Conservation (phyloP, 225 moss, liverwort and hornwort genomes). For the Physcomitrellopsis africana region DNA sequence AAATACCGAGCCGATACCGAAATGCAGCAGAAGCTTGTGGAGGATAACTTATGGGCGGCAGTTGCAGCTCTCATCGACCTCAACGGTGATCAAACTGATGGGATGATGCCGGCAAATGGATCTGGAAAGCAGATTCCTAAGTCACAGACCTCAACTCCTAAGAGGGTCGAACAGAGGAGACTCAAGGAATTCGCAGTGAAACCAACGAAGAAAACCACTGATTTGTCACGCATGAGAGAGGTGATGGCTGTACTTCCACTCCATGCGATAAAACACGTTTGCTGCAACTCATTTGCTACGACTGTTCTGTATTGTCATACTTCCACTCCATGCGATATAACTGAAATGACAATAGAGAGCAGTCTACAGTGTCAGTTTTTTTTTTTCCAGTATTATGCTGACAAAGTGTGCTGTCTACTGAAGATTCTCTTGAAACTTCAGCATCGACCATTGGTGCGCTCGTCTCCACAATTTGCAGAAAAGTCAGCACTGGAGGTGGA, state of each 20-base stretch:
- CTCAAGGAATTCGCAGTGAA: not conserved
- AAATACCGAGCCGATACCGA: slow-evolving; percentile 26
- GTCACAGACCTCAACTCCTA: slow-evolving; percentile 12
- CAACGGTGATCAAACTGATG: slow-evolving; percentile 7
- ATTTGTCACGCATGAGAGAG: slow-evolving; percentile 27
- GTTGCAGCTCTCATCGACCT: slow-evolving; percentile 40
- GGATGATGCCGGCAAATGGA: slow-evolving; percentile 21
- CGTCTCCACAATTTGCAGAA: not conserved
- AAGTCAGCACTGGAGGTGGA: not conserved
- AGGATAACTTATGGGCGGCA: slow-evolving; percentile 38
- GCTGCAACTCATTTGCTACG: too few relatives aligned
- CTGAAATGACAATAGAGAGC: too few relatives aligned
- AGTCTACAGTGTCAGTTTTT: too few relatives aligned
- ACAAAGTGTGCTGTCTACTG: not conserved
- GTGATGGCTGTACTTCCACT: not conserved
- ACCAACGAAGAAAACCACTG: not conserved
- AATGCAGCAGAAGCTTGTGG: slow-evolving; percentile 34
- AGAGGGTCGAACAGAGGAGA: slow-evolving; percentile 18
- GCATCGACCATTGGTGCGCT: slow-evolving; percentile 15
- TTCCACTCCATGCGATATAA: too few relatives aligned
- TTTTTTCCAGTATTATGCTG: not conserved
- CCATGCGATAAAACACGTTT: too few relatives aligned
- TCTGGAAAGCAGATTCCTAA: slow-evolving; percentile 8
- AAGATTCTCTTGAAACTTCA: slow-evolving; percentile 31
- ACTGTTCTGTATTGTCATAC: too few relatives aligned